phyloP scores from a whole-genome alignment of 768 basidiomycete genomes.

The Rhodotorula graminis region DNA sequence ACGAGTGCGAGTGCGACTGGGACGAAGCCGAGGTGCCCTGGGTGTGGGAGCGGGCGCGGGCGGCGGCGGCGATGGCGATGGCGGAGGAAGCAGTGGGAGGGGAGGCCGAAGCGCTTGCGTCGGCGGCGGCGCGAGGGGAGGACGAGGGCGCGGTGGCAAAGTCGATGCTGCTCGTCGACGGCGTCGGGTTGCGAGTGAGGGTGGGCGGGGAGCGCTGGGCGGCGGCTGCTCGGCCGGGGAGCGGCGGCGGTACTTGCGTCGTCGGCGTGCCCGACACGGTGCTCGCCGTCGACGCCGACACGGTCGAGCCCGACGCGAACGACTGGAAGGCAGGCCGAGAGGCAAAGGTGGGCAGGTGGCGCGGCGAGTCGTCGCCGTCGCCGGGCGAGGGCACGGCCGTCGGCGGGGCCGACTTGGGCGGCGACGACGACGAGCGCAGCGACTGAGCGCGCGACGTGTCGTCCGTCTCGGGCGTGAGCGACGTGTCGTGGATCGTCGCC shows the following conservation, averaged over 20 bases:
- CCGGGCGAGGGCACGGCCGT: background rate
- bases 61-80: background rate
- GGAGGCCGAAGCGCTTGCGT: background rate
- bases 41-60: conserved; percentile 3
- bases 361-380: background rate
- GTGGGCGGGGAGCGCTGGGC: background rate
- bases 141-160: background rate
- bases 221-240: background rate
- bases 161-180: background rate
- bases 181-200: background rate
- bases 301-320: background rate
- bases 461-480: background rate
- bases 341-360: background rate
- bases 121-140: background rate
- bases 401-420: background rate
- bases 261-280: background rate
- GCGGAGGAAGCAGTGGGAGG: background rate
- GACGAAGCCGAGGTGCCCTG: conserved; percentile 1
- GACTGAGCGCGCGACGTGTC: background rate
- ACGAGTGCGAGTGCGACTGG: background rate
- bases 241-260: background rate
- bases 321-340: background rate
- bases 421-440: background rate
- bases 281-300: conserved; percentile 2
- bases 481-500: background rate